These are phyloP conservation scores for Penicillium fimorum DNA, from an alignment of 495 filamentous ascomycete genomes.

Conservation along the genomic window DNA sequence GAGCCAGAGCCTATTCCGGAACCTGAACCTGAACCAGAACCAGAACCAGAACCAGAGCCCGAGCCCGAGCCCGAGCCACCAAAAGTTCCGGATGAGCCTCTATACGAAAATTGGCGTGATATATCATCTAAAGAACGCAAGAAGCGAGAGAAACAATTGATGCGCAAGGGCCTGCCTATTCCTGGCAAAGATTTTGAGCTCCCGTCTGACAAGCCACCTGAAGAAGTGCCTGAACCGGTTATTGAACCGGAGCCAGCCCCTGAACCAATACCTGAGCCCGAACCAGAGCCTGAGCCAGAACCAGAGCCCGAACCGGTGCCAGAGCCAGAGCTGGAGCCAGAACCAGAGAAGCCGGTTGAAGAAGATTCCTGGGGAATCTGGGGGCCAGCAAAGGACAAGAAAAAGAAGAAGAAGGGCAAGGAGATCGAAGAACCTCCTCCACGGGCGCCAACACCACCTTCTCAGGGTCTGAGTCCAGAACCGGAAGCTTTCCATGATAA, in stretches of 20 bases:
- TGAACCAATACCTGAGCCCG: slow-evolving; percentile 14
- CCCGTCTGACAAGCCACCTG: slow-evolving; percentile 23
- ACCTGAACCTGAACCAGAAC: slow-evolving; percentile 28
- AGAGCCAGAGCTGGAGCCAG: slow-evolving; percentile 19
- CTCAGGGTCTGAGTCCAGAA: slow-evolving; percentile 47
- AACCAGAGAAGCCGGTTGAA: slow-evolving; percentile 26
- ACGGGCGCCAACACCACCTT: slow-evolving; percentile 51
- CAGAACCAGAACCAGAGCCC: slow-evolving; percentile 31
- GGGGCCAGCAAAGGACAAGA: slow-evolving; percentile 42
- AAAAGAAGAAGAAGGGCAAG: slow-evolving; percentile 44
- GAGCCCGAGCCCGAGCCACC: slow-evolving; percentile 30
- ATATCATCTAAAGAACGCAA: slow-evolving; percentile 42
- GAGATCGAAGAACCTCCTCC: slow-evolving; percentile 47
- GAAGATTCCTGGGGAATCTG: slow-evolving; percentile 40
- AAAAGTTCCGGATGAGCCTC: slow-evolving; percentile 32
- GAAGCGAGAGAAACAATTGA: slow-evolving; percentile 38
- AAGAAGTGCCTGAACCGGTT: slow-evolving; percentile 14
- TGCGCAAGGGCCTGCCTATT: slow-evolving; percentile 37
- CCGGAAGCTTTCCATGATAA: slow-evolving; percentile 31
- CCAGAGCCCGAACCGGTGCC: slow-evolving; percentile 19
- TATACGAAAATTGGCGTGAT: slow-evolving; percentile 38
- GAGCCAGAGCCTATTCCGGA: slow-evolving; percentile 26
- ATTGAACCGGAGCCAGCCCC: slow-evolving; percentile 18
- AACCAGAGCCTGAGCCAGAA: slow-evolving; percentile 22
- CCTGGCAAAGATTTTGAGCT: slow-evolving; percentile 38